These are phyloP conservation scores for Coemansia sp. DNA, from an alignment of 192 early-diverging fungal genomes.

Conservation along the genomic window DNA sequence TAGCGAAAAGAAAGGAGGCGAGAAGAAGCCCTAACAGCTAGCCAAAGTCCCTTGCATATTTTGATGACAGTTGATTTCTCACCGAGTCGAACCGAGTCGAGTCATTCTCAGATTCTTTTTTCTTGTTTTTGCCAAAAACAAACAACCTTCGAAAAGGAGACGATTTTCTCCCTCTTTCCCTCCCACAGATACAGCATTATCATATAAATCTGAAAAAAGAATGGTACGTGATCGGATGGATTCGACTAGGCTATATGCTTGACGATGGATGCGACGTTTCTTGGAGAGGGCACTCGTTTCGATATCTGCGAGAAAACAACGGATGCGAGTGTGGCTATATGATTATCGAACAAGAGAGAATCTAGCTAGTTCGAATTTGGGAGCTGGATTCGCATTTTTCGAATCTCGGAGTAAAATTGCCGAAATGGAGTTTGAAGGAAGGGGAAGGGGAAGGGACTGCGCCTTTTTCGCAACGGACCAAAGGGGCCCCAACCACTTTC, in stretches of 20 bases:
- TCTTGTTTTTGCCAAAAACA: not conserved
- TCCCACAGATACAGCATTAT: conserved; percentile 9
- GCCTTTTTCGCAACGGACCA: not conserved
- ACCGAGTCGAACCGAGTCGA: not conserved
- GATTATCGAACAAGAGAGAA: not conserved
- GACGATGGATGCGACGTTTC: conserved; percentile 18
- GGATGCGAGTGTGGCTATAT: not conserved
- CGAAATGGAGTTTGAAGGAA: not conserved
- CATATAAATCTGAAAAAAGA: conserved; percentile 6
- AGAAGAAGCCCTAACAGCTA: too few relatives aligned
- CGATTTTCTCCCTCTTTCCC: conserved; percentile 17
- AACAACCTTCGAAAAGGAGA: not conserved
- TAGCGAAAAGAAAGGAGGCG: not conserved
- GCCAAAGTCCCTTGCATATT: too few relatives aligned
- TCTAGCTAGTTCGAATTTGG: not conserved
- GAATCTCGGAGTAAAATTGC: not conserved
- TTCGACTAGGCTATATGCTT: conserved; percentile 2
- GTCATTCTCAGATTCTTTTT: not conserved
- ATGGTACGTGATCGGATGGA: conserved; percentile 30
- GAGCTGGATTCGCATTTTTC: conserved; percentile 5
- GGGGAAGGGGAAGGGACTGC: not conserved
- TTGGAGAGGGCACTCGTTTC: too few relatives aligned
- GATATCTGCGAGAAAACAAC: not conserved
- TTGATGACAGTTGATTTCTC: not conserved
- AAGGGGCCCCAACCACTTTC: conserved; percentile 1